A percentile compares a stretch with the other conserved stretches of the same genome.
These are phyloP conservation scores for Pestalotiopsis sp. DNA, from an alignment of 2,329 filamentous ascomycete species.

Conservation along the genomic window DNA sequence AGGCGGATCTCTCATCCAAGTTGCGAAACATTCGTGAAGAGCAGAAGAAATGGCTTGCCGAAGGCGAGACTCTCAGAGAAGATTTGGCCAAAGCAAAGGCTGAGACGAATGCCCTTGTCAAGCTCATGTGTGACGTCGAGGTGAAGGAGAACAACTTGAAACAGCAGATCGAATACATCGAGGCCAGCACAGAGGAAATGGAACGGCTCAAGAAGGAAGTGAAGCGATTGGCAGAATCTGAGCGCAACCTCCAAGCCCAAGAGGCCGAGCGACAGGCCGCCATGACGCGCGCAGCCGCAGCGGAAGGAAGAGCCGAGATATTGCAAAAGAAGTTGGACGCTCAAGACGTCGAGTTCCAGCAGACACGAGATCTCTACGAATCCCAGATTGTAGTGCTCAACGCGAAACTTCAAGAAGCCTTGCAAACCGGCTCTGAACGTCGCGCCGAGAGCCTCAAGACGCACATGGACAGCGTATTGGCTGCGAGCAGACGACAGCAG, in stretches of 20 bases:
- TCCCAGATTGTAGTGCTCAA: conserved; percentile 52
- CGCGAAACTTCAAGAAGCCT: conserved; percentile 43
- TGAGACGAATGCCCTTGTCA: conserved; percentile 67
- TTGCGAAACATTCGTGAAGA: conserved; percentile 70
- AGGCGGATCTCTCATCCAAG: conserved; percentile 70
- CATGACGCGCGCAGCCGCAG: conserved; percentile 58
- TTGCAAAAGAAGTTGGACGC: conserved; percentile 60
- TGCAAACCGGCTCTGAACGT: conserved; percentile 30
- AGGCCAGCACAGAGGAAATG: conserved; percentile 63
- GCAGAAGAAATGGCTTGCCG: conserved; percentile 64
- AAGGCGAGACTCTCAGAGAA: conserved; percentile 57
- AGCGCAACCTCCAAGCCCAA: conserved; percentile 65
- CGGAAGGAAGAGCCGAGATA: conserved; percentile 61
- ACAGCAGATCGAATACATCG: conserved; percentile 65
- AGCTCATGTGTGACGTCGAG: conserved; percentile 69
- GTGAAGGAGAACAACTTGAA: conserved; percentile 66
- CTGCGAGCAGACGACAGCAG: conserved; percentile 56
- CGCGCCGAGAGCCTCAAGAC: conserved; percentile 35
- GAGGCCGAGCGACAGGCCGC: conserved; percentile 62
- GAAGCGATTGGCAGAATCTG: conserved; percentile 59
- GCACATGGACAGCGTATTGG: conserved; percentile 47
- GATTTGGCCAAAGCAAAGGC: conserved; percentile 60
- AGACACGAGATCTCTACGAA: conserved; percentile 46
- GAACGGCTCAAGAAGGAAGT: conserved; percentile 62
- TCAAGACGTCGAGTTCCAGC: conserved; percentile 48